These are phyloP conservation scores for Saccharomycopsis capsularis DNA, from an alignment of 805 yeast species.

Conservation along the genomic window DNA sequence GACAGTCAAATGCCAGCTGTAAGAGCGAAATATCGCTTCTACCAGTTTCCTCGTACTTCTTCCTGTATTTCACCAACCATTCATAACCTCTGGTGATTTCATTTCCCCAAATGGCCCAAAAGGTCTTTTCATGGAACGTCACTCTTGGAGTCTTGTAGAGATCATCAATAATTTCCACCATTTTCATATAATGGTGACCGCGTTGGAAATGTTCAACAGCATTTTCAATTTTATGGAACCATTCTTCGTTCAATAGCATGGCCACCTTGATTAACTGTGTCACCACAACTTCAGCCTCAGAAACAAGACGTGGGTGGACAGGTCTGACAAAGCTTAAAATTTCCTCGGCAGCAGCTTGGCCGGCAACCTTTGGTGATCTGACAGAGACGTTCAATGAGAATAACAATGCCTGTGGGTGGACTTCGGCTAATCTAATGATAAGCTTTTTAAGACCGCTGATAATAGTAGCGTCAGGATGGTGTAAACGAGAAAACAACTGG, in stretches of 20 bases:
- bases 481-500: conserved; percentile 91
- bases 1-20: conserved; percentile 19
- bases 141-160: conserved; percentile 80
- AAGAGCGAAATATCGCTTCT: conserved; percentile 12
- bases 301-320: conserved; percentile 78
- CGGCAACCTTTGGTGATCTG: conserved; percentile 80
- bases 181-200: conserved; percentile 88
- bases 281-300: conserved; percentile 91
- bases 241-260: conserved; percentile 93
- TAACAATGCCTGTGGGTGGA: conserved; percentile 95
- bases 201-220: conserved; percentile 91
- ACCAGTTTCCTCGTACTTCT: conserved; percentile 66
- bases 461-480: conserved; percentile 85
- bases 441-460: conserved; percentile 73
- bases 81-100: conserved; percentile 89
- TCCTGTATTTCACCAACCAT: conserved; percentile 81
- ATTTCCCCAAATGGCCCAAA: conserved; percentile 87
- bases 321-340: conserved; percentile 88
- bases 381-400: conserved; percentile 95
- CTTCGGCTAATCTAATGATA: conserved; percentile 81
- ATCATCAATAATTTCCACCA: conserved; percentile 88
- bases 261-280: conserved; percentile 91
- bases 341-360: conserved; percentile 86
- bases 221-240: conserved; percentile 97
- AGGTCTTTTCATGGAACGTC: conserved; percentile 86